Evolutionary conservation across 805 yeast species (phyloP), one percentile per base, ranked within the genome.

Genomic region (Cyberlindnera japonica): DNA sequence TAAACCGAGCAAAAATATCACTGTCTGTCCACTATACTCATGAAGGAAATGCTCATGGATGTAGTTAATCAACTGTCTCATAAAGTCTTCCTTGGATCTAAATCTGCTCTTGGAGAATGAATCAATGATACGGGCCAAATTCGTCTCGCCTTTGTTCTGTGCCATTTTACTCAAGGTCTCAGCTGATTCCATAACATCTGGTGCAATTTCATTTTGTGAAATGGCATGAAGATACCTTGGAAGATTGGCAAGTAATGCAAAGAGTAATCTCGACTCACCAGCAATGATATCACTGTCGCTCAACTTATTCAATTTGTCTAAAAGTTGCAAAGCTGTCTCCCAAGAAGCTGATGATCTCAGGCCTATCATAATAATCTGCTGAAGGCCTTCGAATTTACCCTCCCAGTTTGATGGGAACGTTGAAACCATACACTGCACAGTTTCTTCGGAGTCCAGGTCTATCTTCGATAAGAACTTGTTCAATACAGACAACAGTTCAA

Each of bases 361-460:
- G 0, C 99, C 99, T 33, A 79, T 76, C 74, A 88, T 68, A 0
- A 90, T 78, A 15, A 83, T 71, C 33, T 75, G 81, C 53, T 89
- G 95, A 6, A 93, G 66, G 0, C 98, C 98, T 54, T 83, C 91
- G 60, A 89, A 93, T 41, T 80, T 75, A 1, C 97, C 96, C 56
- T 90, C 96, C 99, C 98, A 93, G 43, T 85, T 83, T 0, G 93
- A 80, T 0, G 99, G 99, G 57, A 90, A 93, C 0, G 93, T 84
- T 0, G 93, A 75, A 14, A 86, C 77, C 44, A 90, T 69, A 59
- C 95, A 81, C 18, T 83, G 78, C 2, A 89, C 91, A 0, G 95
- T 86, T 40, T 85, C 95, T 0, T 82, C 84, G 0, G 95, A 79
- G 48, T 84, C 89, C 37, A 88, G 65, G 57, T 88, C 96, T 54